Evolutionary conservation across 345 rosid species (phyloP).

Genomic region (Iberis pinnata): DNA sequence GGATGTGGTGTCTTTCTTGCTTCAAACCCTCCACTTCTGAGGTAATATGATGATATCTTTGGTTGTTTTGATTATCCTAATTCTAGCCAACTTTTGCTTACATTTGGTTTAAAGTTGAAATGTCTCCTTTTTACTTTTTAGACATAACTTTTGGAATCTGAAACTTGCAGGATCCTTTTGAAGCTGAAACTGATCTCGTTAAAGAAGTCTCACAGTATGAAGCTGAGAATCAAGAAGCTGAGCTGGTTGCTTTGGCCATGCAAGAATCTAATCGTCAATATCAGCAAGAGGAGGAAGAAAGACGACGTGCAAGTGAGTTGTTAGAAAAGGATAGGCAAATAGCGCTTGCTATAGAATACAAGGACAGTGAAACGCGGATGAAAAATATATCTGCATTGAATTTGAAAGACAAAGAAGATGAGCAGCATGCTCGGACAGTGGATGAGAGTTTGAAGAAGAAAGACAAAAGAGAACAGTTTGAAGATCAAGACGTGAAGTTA

Average conservation of each 20-base stretch:
- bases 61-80: not conserved
- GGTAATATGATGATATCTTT: slow-evolving; percentile 5
- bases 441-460: no score
- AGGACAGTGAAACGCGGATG: slow-evolving; percentile 8
- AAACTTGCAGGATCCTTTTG: slow-evolving; percentile 12
- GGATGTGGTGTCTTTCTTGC: slow-evolving; percentile 17
- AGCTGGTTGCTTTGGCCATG: slow-evolving; percentile 1
- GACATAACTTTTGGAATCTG: not conserved
- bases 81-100: no score
- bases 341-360: not conserved
- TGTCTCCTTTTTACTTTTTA: not conserved
- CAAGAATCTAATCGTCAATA: no score
- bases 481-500: not conserved
- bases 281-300: slow-evolving; percentile 6
- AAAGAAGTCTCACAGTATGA: not conserved
- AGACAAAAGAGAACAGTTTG: not conserved
- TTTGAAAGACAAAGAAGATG: no score
- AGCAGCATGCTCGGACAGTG: no score
- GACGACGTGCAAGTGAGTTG: not conserved
- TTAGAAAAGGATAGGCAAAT: slow-evolving; percentile 18
- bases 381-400: no score
- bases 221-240: slow-evolving; percentile 2
- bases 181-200: not conserved
- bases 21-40: slow-evolving; percentile 12
- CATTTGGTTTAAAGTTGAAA: not conserved